phyloP scores from a whole-genome alignment of 208 protist genomes.

The Acanthamoeba healyi region DNA sequence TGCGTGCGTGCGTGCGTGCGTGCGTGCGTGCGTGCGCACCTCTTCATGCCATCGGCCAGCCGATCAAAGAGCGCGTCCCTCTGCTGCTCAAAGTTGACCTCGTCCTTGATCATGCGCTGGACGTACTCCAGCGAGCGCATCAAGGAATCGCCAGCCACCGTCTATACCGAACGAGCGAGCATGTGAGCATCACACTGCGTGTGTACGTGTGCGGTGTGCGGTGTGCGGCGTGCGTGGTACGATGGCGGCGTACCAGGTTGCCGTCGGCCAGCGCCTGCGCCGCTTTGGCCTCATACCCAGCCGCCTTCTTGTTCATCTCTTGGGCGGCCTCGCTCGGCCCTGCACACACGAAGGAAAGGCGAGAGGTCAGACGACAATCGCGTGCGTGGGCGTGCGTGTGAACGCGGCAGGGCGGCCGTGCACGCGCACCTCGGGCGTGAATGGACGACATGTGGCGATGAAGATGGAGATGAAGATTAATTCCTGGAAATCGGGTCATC shows the following conservation, averaged over 20 bases:
- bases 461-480: slow-evolving; percentile 6
- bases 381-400: too few species aligned
- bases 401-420: too few species aligned
- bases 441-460: background rate
- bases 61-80: background rate
- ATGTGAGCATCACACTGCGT: background rate
- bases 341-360: background rate
- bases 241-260: background rate
- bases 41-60: slow-evolving; percentile 38
- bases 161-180: too few species aligned
- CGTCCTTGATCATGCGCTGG: slow-evolving; percentile 44
- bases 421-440: too few species aligned
- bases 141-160: background rate
- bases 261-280: background rate
- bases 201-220: background rate
- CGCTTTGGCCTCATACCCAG: background rate
- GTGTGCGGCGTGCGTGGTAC: background rate
- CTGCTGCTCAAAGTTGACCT: background rate
- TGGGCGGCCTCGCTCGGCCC: background rate
- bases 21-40: background rate
- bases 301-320: background rate
- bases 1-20: background rate
- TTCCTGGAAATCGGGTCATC: slow-evolving; percentile 10
- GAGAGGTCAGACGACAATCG: background rate
- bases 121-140: slow-evolving; percentile 39